Evolutionary conservation across 2,329 filamentous ascomycete species (phyloP).

Genomic region (Hypoxylon sp.): DNA sequence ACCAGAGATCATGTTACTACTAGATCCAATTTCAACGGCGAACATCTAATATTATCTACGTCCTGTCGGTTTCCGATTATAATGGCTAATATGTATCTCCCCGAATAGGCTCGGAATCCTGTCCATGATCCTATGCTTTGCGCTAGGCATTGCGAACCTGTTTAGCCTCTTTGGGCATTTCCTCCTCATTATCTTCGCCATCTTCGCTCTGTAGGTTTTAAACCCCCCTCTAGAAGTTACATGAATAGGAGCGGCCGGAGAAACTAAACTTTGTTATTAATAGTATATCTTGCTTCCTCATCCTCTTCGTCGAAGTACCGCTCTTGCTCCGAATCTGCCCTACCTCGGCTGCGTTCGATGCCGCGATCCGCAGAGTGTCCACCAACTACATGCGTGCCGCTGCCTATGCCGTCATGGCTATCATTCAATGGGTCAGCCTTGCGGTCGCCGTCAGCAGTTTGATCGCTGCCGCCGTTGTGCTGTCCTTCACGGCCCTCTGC

Average conservation of each 20-base stretch:
- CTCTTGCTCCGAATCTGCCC: constrained; percentile 98
- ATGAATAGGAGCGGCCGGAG: not conserved
- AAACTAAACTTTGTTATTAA: constrained; percentile 21
- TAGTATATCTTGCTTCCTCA: constrained; percentile 79
- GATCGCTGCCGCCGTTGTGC: constrained; percentile 87
- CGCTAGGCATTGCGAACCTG: constrained; percentile 77
- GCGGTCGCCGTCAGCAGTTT: constrained; percentile 76
- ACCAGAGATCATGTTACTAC: not conserved
- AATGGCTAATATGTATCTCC: constrained; percentile 43
- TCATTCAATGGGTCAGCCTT: constrained; percentile 88
- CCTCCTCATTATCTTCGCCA: constrained; percentile 67
- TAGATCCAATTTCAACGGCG: not conserved
- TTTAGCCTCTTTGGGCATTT: constrained; percentile 67
- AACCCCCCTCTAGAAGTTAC: not conserved
- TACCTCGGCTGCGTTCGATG: constrained; percentile 90
- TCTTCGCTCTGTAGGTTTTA: constrained; percentile 67
- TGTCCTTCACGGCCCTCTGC: constrained; percentile 82
- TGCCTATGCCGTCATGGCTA: constrained; percentile 85
- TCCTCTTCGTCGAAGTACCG: constrained; percentile 91
- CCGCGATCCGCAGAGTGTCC: constrained; percentile 89
- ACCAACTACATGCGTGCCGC: constrained; percentile 97
- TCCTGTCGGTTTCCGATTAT: not conserved
- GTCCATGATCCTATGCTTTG: constrained; percentile 79
- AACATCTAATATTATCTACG: not conserved
- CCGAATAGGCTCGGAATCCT: constrained; percentile 74